phyloP scores from a whole-genome alignment of 768 basidiomycete genomes.

The Psilocybe cubensis region DNA sequence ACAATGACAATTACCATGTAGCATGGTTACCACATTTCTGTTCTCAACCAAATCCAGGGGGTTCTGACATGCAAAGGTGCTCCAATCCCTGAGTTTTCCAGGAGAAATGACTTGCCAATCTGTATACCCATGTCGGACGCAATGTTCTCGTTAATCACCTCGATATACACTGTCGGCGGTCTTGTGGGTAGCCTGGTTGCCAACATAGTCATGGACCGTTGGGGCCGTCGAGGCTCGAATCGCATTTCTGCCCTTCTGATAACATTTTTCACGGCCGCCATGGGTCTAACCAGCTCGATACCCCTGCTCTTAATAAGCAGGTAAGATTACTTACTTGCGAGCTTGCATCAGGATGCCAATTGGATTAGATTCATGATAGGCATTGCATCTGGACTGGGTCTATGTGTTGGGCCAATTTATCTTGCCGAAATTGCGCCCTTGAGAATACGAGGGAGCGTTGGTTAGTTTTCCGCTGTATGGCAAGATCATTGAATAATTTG shows the following conservation, averaged over 20 bases:
- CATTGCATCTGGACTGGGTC: slow-evolving; percentile 68
- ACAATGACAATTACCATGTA: slow-evolving; percentile 26
- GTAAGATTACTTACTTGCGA: slow-evolving; percentile 33
- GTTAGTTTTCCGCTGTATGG: slow-evolving; percentile 37
- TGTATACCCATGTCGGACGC: slow-evolving; percentile 83
- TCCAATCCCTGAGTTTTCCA: slow-evolving; percentile 20
- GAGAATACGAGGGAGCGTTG: slow-evolving; percentile 74
- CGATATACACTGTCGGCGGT: slow-evolving; percentile 88
- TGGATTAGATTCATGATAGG: slow-evolving; percentile 61
- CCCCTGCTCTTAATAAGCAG: slow-evolving; percentile 65
- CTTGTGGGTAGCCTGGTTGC: slow-evolving; percentile 75
- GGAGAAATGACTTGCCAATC: slow-evolving; percentile 52
- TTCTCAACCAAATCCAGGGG: slow-evolving; percentile 86
- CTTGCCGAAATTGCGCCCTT: slow-evolving; percentile 83
- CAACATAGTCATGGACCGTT: slow-evolving; percentile 68
- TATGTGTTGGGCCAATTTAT: slow-evolving; percentile 84
- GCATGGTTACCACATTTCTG: slow-evolving; percentile 94
- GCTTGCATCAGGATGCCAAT: slow-evolving; percentile 1
- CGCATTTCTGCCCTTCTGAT: slow-evolving; percentile 59
- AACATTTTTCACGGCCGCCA: slow-evolving; percentile 61
- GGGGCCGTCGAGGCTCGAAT: slow-evolving; percentile 72
- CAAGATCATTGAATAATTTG: neutral
- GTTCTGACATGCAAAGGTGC: slow-evolving; percentile 68
- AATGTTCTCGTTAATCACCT: slow-evolving; percentile 82
- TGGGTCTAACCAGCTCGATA: slow-evolving; percentile 64